These are phyloP conservation scores for Arthromyces matolae DNA, from an alignment of 768 basidiomycete species.

Conservation along the genomic window DNA sequence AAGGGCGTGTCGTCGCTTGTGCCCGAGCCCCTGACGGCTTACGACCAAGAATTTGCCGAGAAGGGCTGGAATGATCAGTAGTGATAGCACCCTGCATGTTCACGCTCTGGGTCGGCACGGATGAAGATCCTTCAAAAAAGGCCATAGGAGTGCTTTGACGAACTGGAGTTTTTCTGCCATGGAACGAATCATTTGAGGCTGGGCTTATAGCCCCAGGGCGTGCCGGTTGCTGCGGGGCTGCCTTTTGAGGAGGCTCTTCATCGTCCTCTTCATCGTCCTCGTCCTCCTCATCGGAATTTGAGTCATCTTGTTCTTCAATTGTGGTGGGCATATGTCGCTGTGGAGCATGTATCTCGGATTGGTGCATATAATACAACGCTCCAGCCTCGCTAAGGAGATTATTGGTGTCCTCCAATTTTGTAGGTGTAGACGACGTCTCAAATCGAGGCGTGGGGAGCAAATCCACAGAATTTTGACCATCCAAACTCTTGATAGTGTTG, in stretches of 20 bases:
- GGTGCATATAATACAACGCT: slow-evolving; percentile 68
- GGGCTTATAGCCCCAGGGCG: slow-evolving; percentile 10
- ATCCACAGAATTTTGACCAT: slow-evolving; percentile 10
- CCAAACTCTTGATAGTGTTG: slow-evolving; percentile 12
- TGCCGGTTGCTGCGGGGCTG: slow-evolving; percentile 3
- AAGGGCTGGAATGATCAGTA: slow-evolving; percentile 30
- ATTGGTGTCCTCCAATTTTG: slow-evolving; percentile 26
- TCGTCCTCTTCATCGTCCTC: too few species aligned
- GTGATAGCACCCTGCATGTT: slow-evolving; percentile 17
- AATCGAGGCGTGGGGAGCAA: slow-evolving; percentile 17
- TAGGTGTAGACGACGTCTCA: slow-evolving; percentile 20
- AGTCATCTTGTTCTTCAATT: slow-evolving; percentile 38
- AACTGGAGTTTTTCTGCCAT: slow-evolving; percentile 19
- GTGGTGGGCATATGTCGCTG: slow-evolving; percentile 42
- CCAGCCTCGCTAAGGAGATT: slow-evolving; percentile 54
- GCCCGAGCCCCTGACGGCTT: slow-evolving; percentile 87
- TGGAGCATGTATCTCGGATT: slow-evolving; percentile 20
- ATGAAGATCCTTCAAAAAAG: slow-evolving; percentile 26
- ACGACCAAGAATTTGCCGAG: slow-evolving; percentile 50
- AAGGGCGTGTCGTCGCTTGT: slow-evolving; percentile 41
- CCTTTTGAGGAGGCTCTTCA: slow-evolving; percentile 14
- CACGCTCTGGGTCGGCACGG: slow-evolving; percentile 12
- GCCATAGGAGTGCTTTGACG: slow-evolving; percentile 38
- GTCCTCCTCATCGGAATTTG: slow-evolving; percentile 32
- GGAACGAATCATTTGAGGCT: slow-evolving; percentile 6